A percentile compares a stretch with the other conserved stretches of the same genome.
These are phyloP conservation scores for Apiospora koreana DNA, from an alignment of 2,329 filamentous ascomycete genomes.

Conservation along the genomic window DNA sequence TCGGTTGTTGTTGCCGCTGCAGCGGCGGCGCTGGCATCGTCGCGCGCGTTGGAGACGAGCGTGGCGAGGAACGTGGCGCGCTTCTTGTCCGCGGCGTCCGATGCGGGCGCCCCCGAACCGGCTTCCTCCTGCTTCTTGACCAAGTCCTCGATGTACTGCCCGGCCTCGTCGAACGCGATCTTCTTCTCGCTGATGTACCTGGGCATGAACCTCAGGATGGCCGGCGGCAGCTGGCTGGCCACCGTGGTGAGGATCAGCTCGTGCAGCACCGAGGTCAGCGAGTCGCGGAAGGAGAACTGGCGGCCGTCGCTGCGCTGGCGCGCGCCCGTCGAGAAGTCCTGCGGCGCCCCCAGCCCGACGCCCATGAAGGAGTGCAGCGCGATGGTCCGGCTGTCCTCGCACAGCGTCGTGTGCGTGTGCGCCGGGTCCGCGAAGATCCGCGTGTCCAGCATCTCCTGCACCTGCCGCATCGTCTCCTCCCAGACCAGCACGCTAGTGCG, in stretches of 20 bases:
- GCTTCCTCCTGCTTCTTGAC: conserved; percentile 15
- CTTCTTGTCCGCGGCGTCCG: background rate
- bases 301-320: conserved; percentile 20
- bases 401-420: background rate
- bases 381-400: conserved; percentile 26
- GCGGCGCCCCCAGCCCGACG: conserved; percentile 25
- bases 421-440: background rate
- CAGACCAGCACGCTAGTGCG: conserved; percentile 8
- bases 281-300: conserved; percentile 24
- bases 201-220: conserved; percentile 9
- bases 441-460: conserved; percentile 9
- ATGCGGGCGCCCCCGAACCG: background rate
- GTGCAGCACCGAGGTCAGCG: conserved; percentile 28
- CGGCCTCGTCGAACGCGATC: conserved; percentile 10
- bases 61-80: background rate
- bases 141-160: conserved; percentile 26
- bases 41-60: background rate
- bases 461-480: conserved; percentile 1
- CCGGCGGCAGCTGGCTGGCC: conserved; percentile 13
- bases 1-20: no score
- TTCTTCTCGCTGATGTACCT: background rate
- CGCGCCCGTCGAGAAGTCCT: conserved; percentile 21
- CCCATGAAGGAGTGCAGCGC: conserved; percentile 31
- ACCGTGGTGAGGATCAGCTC: conserved; percentile 29
- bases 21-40: background rate